Conservation (phyloP, 2,329 filamentous ascomycete species). For the Ophiostoma piceae region DNA sequence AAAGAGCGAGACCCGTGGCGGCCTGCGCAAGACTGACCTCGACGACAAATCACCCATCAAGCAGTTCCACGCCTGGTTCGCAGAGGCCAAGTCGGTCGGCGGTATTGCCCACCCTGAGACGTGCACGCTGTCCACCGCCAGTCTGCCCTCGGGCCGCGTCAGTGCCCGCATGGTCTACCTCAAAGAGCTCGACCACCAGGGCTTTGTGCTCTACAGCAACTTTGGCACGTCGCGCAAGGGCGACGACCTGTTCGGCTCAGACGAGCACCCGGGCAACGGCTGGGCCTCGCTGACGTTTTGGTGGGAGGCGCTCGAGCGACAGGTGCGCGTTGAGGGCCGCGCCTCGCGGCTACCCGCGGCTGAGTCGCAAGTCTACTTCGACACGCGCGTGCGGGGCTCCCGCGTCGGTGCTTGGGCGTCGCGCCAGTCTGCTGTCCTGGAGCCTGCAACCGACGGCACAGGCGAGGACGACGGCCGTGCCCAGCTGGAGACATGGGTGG, state of each 20-base stretch:
- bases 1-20: slow-evolving; percentile 43
- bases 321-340: slow-evolving; percentile 81
- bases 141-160: slow-evolving; percentile 76
- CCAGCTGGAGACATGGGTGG: slow-evolving; percentile 70
- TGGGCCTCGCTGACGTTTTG: slow-evolving; percentile 82
- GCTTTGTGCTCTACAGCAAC: slow-evolving; percentile 93
- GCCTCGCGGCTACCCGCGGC: slow-evolving; percentile 60
- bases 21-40: slow-evolving; percentile 58
- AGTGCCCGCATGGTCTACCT: slow-evolving; percentile 85
- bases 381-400: slow-evolving; percentile 68
- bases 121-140: slow-evolving; percentile 78
- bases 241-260: slow-evolving; percentile 51
- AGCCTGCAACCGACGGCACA: slow-evolving; percentile 33
- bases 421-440: slow-evolving; percentile 73
- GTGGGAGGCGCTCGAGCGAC: slow-evolving; percentile 81
- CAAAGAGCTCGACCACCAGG: slow-evolving; percentile 78
- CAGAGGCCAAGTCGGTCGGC: slow-evolving; percentile 52
- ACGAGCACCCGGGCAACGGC: slow-evolving; percentile 50
- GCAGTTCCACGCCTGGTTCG: slow-evolving; percentile 91
- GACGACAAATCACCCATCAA: slow-evolving; percentile 58
- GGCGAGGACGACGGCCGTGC: slow-evolving; percentile 61
- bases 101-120: slow-evolving; percentile 74
- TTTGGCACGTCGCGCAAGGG: slow-evolving; percentile 72
- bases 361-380: slow-evolving; percentile 67
- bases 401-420: slow-evolving; percentile 92